A percentile compares a stretch with the other conserved stretches of the same genome.
phyloP scores from a whole-genome alignment of 331 rosid genomes.

The Acacia pycnantha region DNA sequence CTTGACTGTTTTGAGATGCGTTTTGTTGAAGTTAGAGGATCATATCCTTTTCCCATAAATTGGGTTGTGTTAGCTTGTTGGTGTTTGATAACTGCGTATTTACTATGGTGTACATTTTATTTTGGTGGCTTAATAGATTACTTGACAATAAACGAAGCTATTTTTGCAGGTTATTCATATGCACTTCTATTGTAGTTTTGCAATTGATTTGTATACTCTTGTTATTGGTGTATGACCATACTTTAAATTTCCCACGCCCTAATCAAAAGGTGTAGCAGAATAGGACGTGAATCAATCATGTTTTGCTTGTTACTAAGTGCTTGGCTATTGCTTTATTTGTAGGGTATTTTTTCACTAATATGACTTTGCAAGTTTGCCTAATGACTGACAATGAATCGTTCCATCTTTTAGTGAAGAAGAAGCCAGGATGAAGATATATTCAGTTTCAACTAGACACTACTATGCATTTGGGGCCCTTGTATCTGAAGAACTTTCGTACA shows the following conservation, averaged over 20 bases:
- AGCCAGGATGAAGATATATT: slow-evolving; percentile 91
- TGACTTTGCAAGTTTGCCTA: neutral
- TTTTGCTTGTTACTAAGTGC: neutral
- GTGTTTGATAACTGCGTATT: neutral
- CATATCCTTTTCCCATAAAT: neutral
- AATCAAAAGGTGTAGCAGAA: neutral
- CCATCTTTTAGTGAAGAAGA: slow-evolving; percentile 69
- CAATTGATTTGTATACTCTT: neutral
- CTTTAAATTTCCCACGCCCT: neutral
- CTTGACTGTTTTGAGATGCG: too few relatives aligned
- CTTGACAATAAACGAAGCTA: neutral
- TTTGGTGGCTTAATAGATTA: neutral
- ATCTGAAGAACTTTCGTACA: slow-evolving; percentile 77
- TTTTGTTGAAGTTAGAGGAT: neutral
- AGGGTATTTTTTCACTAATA: neutral
- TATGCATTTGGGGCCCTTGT: slow-evolving; percentile 93
- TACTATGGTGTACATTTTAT: neutral
- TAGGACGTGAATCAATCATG: neutral
- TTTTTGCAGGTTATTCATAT: neutral
- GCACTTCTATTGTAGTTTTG: neutral
- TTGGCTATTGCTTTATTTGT: neutral
- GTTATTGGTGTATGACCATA: neutral
- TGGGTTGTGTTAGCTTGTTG: neutral
- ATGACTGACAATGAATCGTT: neutral
- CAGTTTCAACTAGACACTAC: slow-evolving; percentile 89